Base-by-base conservation (phyloP, 1,139 yeast species). In the Pichia sp. region DNA sequence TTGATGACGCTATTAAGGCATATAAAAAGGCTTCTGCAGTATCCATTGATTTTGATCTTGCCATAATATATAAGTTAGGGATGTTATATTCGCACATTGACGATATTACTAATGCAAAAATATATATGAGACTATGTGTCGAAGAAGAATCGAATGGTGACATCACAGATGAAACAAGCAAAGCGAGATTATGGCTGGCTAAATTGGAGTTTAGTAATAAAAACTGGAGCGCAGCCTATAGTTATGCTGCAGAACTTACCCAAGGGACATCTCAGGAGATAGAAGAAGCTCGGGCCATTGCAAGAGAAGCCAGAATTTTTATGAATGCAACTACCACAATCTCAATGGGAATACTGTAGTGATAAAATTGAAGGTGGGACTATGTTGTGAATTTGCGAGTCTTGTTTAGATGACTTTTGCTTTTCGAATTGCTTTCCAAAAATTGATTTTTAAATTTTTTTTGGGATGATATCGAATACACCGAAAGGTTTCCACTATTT, bases 101-200 rank as follows among this genome's bases (percentile, higher is more conserved):
- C 2, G 80, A 81, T 47, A 45, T 54, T 3, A 69, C 68, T 8
- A 79, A 73, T 43, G 81, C 94, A 2, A 72, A 72, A 48, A 69
- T 67, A 43, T 83, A 77, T 57, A 87, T 88, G 95, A 73, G 74
- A 51, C 64, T 77, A 40, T 85, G 95, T 59, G 73, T 84, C 38
- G 79, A 77, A 27, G 85, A 79, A 55, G 92, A 83, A 49, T 60
- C 65, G 16, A 77, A 74, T 44, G 81, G 81, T 64, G 92, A 87
- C 1, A 71, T 75, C 3, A 77, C 81, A 27, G 92, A 85, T 54
- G 94, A 87, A 55, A 81, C 87, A 0, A 75, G 86, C 9, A 84
- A 81, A 56, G 95, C 97, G 0, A 69, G 94, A 40, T 67, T 90
- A 49, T 90, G 97, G 97, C 66, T 90, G 33, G 95, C 97, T 1